These are phyloP conservation scores for Calendula officinalis DNA, from an alignment of 129 eudicot species.

Conservation along the genomic window DNA sequence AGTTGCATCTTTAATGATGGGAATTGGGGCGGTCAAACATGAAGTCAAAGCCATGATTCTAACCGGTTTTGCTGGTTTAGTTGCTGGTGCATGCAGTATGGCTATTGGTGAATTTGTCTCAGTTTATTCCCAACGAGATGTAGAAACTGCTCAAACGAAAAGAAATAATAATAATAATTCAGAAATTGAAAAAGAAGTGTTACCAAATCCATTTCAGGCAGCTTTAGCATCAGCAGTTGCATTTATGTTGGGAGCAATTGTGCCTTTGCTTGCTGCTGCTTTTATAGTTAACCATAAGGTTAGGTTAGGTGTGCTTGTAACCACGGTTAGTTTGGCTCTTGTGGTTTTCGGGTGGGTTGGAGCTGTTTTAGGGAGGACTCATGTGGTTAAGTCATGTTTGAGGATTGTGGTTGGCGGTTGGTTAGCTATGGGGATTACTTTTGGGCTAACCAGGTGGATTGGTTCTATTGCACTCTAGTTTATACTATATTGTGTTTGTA, in stretches of 20 bases:
- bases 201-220: slow-evolving; percentile 37
- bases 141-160: slow-evolving; percentile 32
- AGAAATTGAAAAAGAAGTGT: slow-evolving; percentile 4
- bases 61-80: slow-evolving; percentile 37
- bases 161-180: slow-evolving; percentile 6
- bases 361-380: slow-evolving; percentile 33
- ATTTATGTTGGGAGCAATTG: slow-evolving; percentile 33
- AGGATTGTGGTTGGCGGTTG: slow-evolving; percentile 45
- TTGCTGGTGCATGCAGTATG: slow-evolving; percentile 49
- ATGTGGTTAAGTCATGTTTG: slow-evolving; percentile 29
- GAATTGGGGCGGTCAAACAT: slow-evolving; percentile 37
- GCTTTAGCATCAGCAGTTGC: slow-evolving; percentile 43
- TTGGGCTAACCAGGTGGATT: slow-evolving; percentile 33
- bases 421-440: slow-evolving; percentile 41
- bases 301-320: slow-evolving; percentile 35
- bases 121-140: slow-evolving; percentile 29
- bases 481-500: background rate
- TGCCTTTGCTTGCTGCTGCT: slow-evolving; percentile 39
- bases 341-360: slow-evolving; percentile 40
- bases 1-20: slow-evolving; percentile 43
- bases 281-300: slow-evolving; percentile 31
- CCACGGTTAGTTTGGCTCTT: slow-evolving; percentile 32
- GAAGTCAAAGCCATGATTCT: slow-evolving; percentile 37
- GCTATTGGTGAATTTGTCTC: slow-evolving; percentile 40
- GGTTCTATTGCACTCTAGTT: slow-evolving; percentile 23